A percentile compares a stretch with the other conserved stretches of the same genome.
Evolutionary conservation across 108 stramenopile species (phyloP).

Genomic region (Parmales sp.): DNA sequence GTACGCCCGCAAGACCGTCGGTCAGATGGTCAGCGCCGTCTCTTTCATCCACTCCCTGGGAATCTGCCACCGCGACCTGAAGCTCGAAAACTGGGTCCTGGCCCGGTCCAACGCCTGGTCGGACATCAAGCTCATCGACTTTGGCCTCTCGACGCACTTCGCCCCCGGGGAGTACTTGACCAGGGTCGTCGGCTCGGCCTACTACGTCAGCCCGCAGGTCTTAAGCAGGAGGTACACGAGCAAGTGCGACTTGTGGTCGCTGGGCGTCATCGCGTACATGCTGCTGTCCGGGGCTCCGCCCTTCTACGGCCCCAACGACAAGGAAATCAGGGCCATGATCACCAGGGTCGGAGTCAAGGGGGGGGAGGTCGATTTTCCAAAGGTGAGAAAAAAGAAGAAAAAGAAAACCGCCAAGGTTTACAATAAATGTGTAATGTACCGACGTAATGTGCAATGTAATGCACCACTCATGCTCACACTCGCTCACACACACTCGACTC

Average conservation of each 20-base stretch:
- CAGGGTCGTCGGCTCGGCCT: constrained; percentile 26
- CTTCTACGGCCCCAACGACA: constrained; percentile 81
- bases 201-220: constrained; percentile 96
- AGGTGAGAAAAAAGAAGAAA: no score
- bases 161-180: neutral
- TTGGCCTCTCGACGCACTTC: constrained; percentile 85
- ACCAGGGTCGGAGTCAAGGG: no score
- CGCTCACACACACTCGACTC: no score
- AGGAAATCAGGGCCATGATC: constrained; percentile 78
- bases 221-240: constrained; percentile 90
- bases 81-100: constrained; percentile 87
- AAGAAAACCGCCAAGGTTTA: no score
- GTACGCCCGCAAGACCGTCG: constrained; percentile 74
- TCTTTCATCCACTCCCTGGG: constrained; percentile 80
- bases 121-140: constrained; percentile 85
- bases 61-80: constrained; percentile 84
- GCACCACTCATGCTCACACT: no score
- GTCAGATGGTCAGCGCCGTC: constrained; percentile 85
- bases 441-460: no score
- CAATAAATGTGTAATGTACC: no score
- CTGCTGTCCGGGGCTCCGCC: constrained; percentile 79
- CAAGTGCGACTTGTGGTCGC: constrained; percentile 87
- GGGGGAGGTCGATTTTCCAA: constrained; percentile 78
- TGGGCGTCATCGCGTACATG: constrained; percentile 91
- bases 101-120: constrained; percentile 81